Evolutionary conservation across 2,329 filamentous ascomycete genomes (phyloP).

Genomic region (Emergomyces orientalis): DNA sequence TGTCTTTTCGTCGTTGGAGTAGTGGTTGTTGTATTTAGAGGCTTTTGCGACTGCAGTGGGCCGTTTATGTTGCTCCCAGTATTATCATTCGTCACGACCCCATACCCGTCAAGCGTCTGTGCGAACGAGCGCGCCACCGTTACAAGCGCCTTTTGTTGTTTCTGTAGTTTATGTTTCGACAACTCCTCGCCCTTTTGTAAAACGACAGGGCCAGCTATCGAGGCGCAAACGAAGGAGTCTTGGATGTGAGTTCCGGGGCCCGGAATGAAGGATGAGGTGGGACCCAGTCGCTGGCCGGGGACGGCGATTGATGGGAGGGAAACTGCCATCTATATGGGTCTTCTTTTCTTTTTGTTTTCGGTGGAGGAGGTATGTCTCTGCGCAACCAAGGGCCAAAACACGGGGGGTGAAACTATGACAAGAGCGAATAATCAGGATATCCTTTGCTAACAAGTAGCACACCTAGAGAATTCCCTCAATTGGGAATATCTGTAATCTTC

Average conservation of each 20-base stretch:
- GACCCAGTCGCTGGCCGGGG: constrained; percentile 72
- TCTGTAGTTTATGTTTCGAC: constrained; percentile 30
- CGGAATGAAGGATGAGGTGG: constrained; percentile 55
- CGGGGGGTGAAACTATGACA: no score
- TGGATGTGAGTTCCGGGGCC: constrained; percentile 80
- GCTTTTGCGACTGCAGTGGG: not conserved
- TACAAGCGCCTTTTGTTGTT: constrained; percentile 21
- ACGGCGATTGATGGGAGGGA: constrained; percentile 50
- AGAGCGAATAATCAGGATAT: no score
- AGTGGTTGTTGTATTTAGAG: constrained; percentile 21
- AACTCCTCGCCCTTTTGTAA: constrained; percentile 39
- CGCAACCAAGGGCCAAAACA: not conserved
- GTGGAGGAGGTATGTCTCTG: not conserved
- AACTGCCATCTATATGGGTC: constrained; percentile 20
- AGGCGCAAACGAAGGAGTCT: constrained; percentile 65
- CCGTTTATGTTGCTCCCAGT: not conserved
- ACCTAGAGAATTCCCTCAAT: not conserved
- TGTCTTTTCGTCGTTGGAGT: constrained; percentile 12
- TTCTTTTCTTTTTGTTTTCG: not conserved
- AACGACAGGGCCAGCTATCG: constrained; percentile 64
- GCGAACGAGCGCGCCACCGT: constrained; percentile 30
- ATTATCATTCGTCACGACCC: not conserved
- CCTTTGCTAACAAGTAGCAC: no score
- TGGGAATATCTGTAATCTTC: not conserved
- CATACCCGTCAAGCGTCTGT: constrained; percentile 39